Evolutionary conservation across 768 basidiomycete species (phyloP).

Genomic region (Podaxis carcinomalis): DNA sequence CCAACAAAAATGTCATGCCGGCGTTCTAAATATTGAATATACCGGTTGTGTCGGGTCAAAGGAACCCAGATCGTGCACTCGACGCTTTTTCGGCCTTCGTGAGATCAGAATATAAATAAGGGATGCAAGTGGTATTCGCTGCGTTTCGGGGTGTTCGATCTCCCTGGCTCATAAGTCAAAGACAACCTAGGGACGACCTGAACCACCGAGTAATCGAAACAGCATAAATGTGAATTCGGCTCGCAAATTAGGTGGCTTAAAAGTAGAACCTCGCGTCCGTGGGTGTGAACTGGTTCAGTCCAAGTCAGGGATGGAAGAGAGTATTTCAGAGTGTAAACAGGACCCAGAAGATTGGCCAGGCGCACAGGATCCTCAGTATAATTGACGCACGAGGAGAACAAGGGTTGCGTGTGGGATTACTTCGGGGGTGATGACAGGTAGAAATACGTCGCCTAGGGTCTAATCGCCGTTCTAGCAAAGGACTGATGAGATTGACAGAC

Average conservation of each 20-base stretch:
- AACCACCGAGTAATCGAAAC: neutral
- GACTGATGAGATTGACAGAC: too few relatives aligned
- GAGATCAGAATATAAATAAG: neutral
- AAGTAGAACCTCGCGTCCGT: neutral
- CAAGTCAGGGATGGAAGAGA: neutral
- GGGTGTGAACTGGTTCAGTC: neutral
- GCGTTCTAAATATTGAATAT: neutral
- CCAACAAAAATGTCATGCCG: neutral
- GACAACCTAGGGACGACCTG: neutral
- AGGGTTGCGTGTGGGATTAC: neutral
- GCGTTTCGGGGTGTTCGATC: neutral
- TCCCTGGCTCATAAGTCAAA: neutral
- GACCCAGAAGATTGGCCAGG: neutral
- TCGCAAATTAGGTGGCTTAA: neutral
- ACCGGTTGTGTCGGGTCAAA: neutral
- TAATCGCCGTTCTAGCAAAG: neutral
- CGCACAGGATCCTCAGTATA: neutral
- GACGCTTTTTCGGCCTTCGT: neutral
- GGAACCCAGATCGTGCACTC: neutral
- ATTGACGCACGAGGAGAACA: neutral
- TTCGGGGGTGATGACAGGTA: neutral
- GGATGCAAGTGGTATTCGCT: neutral
- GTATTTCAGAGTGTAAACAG: neutral
- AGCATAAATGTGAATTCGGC: neutral
- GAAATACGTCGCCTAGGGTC: neutral